Conservation (phyloP, 768 basidiomycete genomes). For the Panaeolus cyanescens region DNA sequence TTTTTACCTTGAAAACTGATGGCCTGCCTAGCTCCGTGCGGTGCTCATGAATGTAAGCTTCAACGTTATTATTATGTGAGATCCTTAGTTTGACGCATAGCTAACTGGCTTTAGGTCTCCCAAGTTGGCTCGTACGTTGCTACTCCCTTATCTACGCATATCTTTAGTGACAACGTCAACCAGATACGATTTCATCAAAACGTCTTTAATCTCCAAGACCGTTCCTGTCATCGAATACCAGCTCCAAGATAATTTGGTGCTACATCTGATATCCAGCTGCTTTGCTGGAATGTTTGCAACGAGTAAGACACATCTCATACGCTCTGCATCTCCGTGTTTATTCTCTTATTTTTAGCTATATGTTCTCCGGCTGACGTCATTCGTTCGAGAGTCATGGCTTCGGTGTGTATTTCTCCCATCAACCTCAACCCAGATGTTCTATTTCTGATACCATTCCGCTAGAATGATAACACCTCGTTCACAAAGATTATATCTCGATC, state of each 20-base stretch:
- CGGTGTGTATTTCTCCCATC: slow-evolving; percentile 41
- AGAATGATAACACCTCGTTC: slow-evolving; percentile 55
- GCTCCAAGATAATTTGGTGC: slow-evolving; percentile 61
- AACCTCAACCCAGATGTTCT: neutral
- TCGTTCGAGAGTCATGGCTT: slow-evolving; percentile 76
- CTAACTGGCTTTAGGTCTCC: slow-evolving; percentile 51
- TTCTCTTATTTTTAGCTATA: slow-evolving; percentile 48
- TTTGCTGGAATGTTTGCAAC: slow-evolving; percentile 78
- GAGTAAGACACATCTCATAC: slow-evolving; percentile 44
- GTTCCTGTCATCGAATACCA: slow-evolving; percentile 61
- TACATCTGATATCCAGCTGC: slow-evolving; percentile 70
- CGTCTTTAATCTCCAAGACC: slow-evolving; percentile 48
- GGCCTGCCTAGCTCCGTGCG: slow-evolving; percentile 42
- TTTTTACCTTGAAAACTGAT: slow-evolving; percentile 13
- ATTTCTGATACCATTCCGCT: slow-evolving; percentile 6
- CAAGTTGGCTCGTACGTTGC: slow-evolving; percentile 83
- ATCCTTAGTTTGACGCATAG: slow-evolving; percentile 1
- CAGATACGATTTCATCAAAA: slow-evolving; percentile 82
- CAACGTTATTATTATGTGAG: slow-evolving; percentile 9
- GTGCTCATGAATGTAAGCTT: slow-evolving; percentile 73
- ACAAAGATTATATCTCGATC: slow-evolving; percentile 58
- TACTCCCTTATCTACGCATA: neutral
- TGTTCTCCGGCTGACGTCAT: slow-evolving; percentile 81
- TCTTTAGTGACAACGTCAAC: neutral
- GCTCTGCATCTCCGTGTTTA: slow-evolving; percentile 1